These are phyloP conservation scores for Monilinia fructicola DNA, from an alignment of 2,329 filamentous ascomycete genomes.

Conservation along the genomic window DNA sequence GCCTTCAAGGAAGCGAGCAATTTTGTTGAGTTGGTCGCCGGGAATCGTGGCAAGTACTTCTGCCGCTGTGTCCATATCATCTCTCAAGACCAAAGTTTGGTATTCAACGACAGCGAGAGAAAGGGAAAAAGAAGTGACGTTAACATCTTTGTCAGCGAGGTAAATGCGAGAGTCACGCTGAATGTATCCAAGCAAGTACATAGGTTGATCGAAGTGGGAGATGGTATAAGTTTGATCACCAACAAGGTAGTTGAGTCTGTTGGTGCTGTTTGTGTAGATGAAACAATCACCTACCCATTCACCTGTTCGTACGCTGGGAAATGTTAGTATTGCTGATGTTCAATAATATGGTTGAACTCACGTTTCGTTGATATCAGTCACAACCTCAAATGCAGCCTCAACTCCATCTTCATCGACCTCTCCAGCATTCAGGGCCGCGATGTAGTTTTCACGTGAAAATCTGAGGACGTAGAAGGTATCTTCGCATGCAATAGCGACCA, in stretches of 20 bases:
- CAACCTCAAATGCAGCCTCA: conserved; percentile 92
- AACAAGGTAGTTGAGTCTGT: conserved; percentile 95
- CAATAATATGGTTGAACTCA: conserved; percentile 42
- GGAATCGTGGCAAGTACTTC: conserved; percentile 84
- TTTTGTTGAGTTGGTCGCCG: conserved; percentile 94
- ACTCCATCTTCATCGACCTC: conserved; percentile 83
- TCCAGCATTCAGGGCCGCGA: conserved; percentile 78
- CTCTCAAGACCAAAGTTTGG: conserved; percentile 90
- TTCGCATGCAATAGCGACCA: conserved; percentile 89
- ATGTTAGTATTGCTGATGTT: conserved; percentile 31
- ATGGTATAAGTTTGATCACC: conserved; percentile 98
- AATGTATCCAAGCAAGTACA: conserved; percentile 95
- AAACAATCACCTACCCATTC: conserved; percentile 99
- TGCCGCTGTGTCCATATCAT: conserved; percentile 86
- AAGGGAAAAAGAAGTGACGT: conserved; percentile 83
- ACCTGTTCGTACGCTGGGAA: conserved; percentile 75
- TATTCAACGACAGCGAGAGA: conserved; percentile 94
- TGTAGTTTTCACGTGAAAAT: conserved; percentile 85
- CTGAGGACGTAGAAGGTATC: conserved; percentile 93
- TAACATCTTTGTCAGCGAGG: conserved; percentile 92
- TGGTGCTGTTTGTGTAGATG: conserved; percentile 96
- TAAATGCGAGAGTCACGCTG: conserved; percentile 95
- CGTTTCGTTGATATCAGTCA: conserved; percentile 93
- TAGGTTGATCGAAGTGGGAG: conserved; percentile 91
- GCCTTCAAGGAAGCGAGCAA: conserved; percentile 93